Conservation (phyloP, 164 flowering plant genomes). For the Umbellularia californica region DNA sequence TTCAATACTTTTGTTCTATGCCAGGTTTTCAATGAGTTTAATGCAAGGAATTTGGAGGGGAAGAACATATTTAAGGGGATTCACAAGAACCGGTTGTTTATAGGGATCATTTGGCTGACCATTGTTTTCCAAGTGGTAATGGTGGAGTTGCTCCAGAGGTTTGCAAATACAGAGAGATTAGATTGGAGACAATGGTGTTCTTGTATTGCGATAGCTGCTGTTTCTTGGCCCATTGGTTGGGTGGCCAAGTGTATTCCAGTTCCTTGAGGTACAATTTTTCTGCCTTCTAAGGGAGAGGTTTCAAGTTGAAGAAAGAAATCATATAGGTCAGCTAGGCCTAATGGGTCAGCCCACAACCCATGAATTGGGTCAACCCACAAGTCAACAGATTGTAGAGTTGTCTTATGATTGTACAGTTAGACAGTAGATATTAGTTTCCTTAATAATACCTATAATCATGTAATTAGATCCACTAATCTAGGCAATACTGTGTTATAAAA, state of each 20-base stretch:
- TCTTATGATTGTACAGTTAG: no score
- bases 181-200: conserved; percentile 46
- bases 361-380: no score
- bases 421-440: no score
- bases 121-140: conserved; percentile 43
- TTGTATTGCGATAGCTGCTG: conserved; percentile 34
- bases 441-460: no score
- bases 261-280: conserved; percentile 25
- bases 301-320: no score
- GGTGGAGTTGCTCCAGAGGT: conserved; percentile 43
- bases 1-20: conserved; percentile 56
- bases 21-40: conserved; percentile 58
- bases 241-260: conserved; percentile 49
- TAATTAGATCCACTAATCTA: no score
- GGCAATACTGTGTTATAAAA: no score
- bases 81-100: conserved; percentile 35
- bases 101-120: conserved; percentile 38
- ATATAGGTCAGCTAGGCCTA: no score
- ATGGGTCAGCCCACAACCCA: no score
- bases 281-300: conserved; percentile 1
- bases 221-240: conserved; percentile 53
- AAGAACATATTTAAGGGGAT: conserved; percentile 41
- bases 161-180: conserved; percentile 52
- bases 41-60: conserved; percentile 42
- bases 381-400: no score